phyloP scores from a whole-genome alignment of 805 yeast genomes.

The Cyberlindnera xylosilytica region DNA sequence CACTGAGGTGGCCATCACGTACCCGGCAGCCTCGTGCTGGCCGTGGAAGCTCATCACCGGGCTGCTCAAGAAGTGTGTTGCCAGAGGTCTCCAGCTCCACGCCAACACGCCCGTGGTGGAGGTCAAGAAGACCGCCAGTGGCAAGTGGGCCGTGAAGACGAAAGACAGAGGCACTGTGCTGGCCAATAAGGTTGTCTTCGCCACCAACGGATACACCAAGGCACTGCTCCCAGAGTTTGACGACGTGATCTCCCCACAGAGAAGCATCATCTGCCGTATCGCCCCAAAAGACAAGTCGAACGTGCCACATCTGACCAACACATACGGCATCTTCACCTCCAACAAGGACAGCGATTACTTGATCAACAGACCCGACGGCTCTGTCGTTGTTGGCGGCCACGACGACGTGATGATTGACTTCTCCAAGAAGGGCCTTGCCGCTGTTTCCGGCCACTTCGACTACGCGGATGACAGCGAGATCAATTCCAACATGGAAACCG shows the following conservation, averaged over 20 bases:
- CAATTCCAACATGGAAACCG: constrained; percentile 23
- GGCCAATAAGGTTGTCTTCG: constrained; percentile 32
- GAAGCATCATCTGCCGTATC: constrained; percentile 33
- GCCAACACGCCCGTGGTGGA: constrained; percentile 38
- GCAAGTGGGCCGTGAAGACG: constrained; percentile 33
- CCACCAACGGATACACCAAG: constrained; percentile 36
- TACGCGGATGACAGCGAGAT: constrained; percentile 34
- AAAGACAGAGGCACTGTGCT: constrained; percentile 27
- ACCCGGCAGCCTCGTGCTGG: constrained; percentile 43
- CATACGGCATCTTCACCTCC: constrained; percentile 31
- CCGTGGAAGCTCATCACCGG: constrained; percentile 39
- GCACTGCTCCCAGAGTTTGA: constrained; percentile 29
- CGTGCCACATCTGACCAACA: constrained; percentile 35
- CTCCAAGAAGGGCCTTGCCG: constrained; percentile 8
- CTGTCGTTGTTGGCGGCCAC: constrained; percentile 35
- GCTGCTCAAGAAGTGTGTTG: constrained; percentile 31
- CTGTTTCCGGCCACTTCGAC: constrained; percentile 26
- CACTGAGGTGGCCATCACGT: constrained; percentile 71
- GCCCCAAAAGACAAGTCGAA: constrained; percentile 21
- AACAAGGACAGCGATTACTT: constrained; percentile 32
- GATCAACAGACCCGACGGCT: constrained; percentile 39
- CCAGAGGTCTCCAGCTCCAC: constrained; percentile 38
- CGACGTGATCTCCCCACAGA: constrained; percentile 34
- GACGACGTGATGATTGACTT: constrained; percentile 11
- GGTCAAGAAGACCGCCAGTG: constrained; percentile 25